phyloP scores from a whole-genome alignment of 1,284 basidiomycete species.

The Thelephora terrestris region DNA sequence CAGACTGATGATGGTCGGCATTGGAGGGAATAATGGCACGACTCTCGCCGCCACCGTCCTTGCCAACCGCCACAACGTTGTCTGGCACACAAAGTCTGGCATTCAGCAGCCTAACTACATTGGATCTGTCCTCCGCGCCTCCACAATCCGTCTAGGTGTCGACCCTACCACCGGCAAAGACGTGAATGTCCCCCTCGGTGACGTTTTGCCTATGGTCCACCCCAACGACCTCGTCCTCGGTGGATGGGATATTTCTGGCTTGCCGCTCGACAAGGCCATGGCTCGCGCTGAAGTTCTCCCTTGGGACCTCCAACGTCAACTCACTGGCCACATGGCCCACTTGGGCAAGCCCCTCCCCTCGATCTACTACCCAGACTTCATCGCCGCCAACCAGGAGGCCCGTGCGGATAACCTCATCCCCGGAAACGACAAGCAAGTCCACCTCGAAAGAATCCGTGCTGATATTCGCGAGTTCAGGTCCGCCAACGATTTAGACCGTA shows the following conservation, averaged over 20 bases:
- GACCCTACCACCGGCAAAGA: conserved; percentile 84
- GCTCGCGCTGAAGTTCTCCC: conserved; percentile 89
- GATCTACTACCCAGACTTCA: conserved; percentile 94
- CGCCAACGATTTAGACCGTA: conserved; percentile 75
- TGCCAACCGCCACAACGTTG: conserved; percentile 92
- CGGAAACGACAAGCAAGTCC: conserved; percentile 80
- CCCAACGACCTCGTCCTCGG: conserved; percentile 97
- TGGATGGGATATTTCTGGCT: conserved; percentile 94
- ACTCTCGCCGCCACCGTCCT: conserved; percentile 93
- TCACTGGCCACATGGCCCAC: conserved; percentile 76
- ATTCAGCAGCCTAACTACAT: conserved; percentile 96
- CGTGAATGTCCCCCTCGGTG: conserved; percentile 86
- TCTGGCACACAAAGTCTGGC: conserved; percentile 92
- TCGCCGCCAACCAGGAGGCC: conserved; percentile 95
- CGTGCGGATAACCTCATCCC: conserved; percentile 91
- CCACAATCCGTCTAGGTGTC: conserved; percentile 85
- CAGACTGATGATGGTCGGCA: conserved; percentile 93
- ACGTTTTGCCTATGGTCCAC: conserved; percentile 96
- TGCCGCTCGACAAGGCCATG: conserved; percentile 89
- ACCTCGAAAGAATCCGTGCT: conserved; percentile 86
- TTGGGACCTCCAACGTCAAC: conserved; percentile 95
- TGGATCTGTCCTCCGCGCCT: conserved; percentile 87
- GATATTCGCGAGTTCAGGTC: conserved; percentile 94
- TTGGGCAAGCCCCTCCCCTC: conserved; percentile 85
- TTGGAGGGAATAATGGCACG: conserved; percentile 96